These are phyloP conservation scores for Circinella minor DNA, from an alignment of 371 early-diverging fungal species.

Conservation along the genomic window DNA sequence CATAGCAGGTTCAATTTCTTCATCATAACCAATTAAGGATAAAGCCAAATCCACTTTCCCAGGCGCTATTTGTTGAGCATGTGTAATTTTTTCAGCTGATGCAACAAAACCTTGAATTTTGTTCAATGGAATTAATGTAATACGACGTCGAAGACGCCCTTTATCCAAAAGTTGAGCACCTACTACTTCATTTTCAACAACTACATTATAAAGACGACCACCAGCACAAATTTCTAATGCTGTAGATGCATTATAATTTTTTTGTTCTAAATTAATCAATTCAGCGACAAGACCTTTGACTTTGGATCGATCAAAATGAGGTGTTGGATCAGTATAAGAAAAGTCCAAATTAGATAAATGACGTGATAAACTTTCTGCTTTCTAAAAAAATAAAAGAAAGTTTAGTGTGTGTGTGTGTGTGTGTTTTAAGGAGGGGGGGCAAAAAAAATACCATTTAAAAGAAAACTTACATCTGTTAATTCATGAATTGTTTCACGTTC, in stretches of 20 bases:
- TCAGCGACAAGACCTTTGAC: conserved; percentile 95
- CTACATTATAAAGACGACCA: conserved; percentile 91
- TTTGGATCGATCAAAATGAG: conserved; percentile 84
- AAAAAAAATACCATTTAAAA: too few species aligned
- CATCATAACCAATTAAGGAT: conserved; percentile 80
- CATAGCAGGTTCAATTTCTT: conserved; percentile 86
- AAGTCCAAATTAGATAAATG: conserved; percentile 70
- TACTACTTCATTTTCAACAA: conserved; percentile 92
- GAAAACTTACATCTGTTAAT: conserved; percentile 50
- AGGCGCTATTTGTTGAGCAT: conserved; percentile 79
- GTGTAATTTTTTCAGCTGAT: conserved; percentile 63
- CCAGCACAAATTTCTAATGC: conserved; percentile 96
- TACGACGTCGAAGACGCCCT: conserved; percentile 81
- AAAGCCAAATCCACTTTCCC: conserved; percentile 88
- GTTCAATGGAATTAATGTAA: conserved; percentile 97
- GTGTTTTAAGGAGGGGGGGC: too few species aligned
- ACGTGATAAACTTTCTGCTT: conserved; percentile 51
- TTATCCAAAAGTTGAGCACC: conserved; percentile 85
- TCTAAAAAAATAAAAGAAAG: conserved; percentile 34
- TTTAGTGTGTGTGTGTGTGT: too few species aligned
- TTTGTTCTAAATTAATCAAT: conserved; percentile 74
- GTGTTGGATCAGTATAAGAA: conserved; percentile 71
- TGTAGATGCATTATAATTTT: conserved; percentile 63
- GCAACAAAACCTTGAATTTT: conserved; percentile 81
- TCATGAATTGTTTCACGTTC: conserved; percentile 37